Evolutionary conservation across 140 eudicot genomes (phyloP).

Genomic region (Anethum foeniculum): DNA sequence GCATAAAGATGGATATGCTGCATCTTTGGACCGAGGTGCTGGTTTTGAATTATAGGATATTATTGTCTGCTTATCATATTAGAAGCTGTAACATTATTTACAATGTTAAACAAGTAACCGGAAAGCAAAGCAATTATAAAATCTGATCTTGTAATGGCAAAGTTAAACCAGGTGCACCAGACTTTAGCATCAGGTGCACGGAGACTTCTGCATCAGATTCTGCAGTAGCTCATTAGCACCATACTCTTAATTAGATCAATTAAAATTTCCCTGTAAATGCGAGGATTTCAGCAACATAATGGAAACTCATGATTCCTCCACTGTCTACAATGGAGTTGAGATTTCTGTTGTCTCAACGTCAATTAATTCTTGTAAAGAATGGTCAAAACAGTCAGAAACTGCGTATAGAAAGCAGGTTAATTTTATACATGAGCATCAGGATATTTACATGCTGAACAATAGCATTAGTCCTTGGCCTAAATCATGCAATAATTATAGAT

Average conservation of each 20-base stretch:
- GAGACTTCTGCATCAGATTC: neutral
- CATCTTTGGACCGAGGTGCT: too few species aligned
- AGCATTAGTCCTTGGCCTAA: neutral
- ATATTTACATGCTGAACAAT: neutral
- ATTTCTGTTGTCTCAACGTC: slow-evolving; percentile 64
- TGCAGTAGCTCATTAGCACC: neutral
- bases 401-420: slow-evolving; percentile 69
- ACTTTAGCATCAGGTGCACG: neutral
- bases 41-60: too few species aligned
- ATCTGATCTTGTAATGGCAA: neutral
- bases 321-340: slow-evolving; percentile 84
- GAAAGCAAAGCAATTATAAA: too few species aligned
- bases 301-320: slow-evolving; percentile 38
- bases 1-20: too few species aligned
- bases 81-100: too few species aligned
- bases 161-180: neutral
- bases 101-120: neutral
- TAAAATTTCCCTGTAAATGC: neutral
- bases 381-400: slow-evolving; percentile 69
- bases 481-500: too few species aligned
- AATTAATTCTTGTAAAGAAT: slow-evolving; percentile 38
- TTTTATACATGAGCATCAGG: slow-evolving; percentile 4
- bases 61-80: too few species aligned
- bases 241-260: neutral
- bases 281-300: slow-evolving; percentile 84